Conservation (phyloP, 352 stramenopile genomes). For the Phytophthora agathidicida region DNA sequence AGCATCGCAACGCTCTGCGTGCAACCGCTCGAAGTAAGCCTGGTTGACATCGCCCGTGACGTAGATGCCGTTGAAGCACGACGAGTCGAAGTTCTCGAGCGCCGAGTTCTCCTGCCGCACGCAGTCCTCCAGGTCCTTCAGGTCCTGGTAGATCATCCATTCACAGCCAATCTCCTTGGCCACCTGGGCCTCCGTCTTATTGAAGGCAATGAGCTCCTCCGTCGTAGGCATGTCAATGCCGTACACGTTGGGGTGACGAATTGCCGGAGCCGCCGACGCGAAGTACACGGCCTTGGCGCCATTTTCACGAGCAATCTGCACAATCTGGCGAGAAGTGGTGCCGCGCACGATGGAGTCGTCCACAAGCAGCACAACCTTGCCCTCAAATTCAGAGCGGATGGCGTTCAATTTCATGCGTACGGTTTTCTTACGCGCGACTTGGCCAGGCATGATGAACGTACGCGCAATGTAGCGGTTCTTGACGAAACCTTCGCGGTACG, state of each 20-base stretch:
- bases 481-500: constrained; percentile 98
- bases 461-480: constrained; percentile 99
- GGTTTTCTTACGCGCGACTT: constrained; percentile 95
- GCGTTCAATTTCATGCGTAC: constrained; percentile 99
- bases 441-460: constrained; percentile 99
- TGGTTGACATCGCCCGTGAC: constrained; percentile 94
- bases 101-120: constrained; percentile 73
- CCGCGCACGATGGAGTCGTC: constrained; percentile 99
- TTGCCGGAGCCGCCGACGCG: constrained; percentile 95
- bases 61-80: constrained; percentile 97
- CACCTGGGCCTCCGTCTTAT: constrained; percentile 94
- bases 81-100: constrained; percentile 93
- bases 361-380: constrained; percentile 98
- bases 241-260: constrained; percentile 99
- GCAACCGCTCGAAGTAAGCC: constrained; percentile 83
- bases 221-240: constrained; percentile 99
- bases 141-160: constrained; percentile 94
- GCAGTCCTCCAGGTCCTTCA: constrained; percentile 93
- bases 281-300: constrained; percentile 97
- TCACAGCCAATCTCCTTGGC: constrained; percentile 94
- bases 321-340: constrained; percentile 98
- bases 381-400: constrained; percentile 91
- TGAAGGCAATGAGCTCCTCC: constrained; percentile 98
- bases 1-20: constrained; percentile 79
- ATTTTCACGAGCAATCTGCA: constrained; percentile 98